These are phyloP conservation scores for Yarrowia phangngaensis DNA, from an alignment of 805 yeast genomes.

Conservation along the genomic window DNA sequence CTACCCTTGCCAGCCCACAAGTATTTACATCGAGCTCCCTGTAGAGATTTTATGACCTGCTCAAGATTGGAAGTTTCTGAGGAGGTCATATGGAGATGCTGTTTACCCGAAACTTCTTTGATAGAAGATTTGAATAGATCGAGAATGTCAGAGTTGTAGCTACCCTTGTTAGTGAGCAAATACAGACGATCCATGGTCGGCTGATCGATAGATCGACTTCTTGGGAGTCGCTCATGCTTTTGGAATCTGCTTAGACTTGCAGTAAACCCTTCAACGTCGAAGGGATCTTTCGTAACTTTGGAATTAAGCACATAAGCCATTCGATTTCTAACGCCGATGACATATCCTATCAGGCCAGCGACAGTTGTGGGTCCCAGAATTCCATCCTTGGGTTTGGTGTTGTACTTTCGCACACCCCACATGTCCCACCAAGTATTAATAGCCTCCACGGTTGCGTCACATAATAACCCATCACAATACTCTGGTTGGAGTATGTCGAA, in stretches of 20 bases:
- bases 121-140: slow-evolving; percentile 67
- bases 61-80: slow-evolving; percentile 41
- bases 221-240: slow-evolving; percentile 55
- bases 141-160: slow-evolving; percentile 39
- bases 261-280: slow-evolving; percentile 67
- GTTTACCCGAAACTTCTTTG: slow-evolving; percentile 53
- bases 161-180: slow-evolving; percentile 46
- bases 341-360: slow-evolving; percentile 74
- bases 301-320: slow-evolving; percentile 54
- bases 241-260: slow-evolving; percentile 72
- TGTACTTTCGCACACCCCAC: slow-evolving; percentile 48
- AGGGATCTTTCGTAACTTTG: slow-evolving; percentile 73
- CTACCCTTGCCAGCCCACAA: slow-evolving; percentile 53
- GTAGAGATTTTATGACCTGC: slow-evolving; percentile 35
- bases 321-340: slow-evolving; percentile 61
- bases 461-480: slow-evolving; percentile 79
- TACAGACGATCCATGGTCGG: slow-evolving; percentile 51
- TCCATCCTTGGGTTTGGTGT: slow-evolving; percentile 47
- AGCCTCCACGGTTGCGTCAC: slow-evolving; percentile 71
- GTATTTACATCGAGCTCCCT: slow-evolving; percentile 39
- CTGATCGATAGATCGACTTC: slow-evolving; percentile 53
- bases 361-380: slow-evolving; percentile 63
- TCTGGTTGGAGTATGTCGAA: slow-evolving; percentile 66
- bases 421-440: slow-evolving; percentile 76
- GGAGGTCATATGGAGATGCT: slow-evolving; percentile 37